Conservation (phyloP, 2,329 filamentous ascomycete species). For the Exophiala sp. region DNA sequence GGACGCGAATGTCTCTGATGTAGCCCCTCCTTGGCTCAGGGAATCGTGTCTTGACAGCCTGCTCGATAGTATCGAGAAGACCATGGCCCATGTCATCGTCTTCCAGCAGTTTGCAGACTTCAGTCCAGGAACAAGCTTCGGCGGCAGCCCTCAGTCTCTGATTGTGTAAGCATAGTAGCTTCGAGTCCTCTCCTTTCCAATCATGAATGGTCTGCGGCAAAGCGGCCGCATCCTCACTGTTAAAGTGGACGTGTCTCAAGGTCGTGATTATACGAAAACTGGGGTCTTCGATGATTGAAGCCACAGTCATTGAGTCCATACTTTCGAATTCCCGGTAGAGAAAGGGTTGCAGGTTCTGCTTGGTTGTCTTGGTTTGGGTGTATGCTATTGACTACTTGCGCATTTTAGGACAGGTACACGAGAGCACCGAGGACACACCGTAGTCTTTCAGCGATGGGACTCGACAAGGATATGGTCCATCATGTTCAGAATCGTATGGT, state of each 20-base stretch:
- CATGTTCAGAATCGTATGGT: too few relatives aligned
- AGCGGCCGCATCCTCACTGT: not conserved
- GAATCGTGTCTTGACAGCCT: not conserved
- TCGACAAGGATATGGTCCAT: too few relatives aligned
- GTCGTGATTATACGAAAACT: conserved; percentile 13
- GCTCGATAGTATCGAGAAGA: not conserved
- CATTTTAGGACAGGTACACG: too few relatives aligned
- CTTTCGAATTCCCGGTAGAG: not conserved
- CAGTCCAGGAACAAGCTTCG: conserved; percentile 44
- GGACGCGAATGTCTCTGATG: conserved; percentile 7
- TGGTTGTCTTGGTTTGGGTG: too few relatives aligned
- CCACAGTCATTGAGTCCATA: not conserved
- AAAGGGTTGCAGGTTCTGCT: not conserved
- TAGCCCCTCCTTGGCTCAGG: not conserved
- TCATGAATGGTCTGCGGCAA: not conserved
- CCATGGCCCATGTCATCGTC: not conserved
- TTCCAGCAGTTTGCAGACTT: conserved; percentile 4
- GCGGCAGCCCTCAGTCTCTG: conserved; percentile 65
- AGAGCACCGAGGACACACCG: too few relatives aligned
- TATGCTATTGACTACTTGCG: too few relatives aligned
- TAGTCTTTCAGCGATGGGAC: too few relatives aligned
- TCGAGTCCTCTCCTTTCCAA: not conserved
- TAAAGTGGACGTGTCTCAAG: conserved; percentile 7
- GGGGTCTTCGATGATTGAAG: conserved; percentile 1
- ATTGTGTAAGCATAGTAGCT: conserved; percentile 65